Evolutionary conservation across 192 early-diverging fungal genomes (phyloP), one percentile per base, ranked within the genome.

Genomic region (Coemansia sp.): DNA sequence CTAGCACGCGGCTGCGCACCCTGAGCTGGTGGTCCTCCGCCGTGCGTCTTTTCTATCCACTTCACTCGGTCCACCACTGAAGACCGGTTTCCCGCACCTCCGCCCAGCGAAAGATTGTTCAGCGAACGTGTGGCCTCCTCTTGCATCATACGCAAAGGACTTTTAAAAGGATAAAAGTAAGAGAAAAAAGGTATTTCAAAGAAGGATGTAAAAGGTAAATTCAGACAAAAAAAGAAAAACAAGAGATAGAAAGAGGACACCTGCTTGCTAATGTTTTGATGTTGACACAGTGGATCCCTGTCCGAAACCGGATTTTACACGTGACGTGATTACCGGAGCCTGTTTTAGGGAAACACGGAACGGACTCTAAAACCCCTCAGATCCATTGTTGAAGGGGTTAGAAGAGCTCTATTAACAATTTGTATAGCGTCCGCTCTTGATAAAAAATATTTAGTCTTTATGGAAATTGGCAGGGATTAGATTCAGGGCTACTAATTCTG

Each of bases 1-100:
- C 62, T 43, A 0, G 71, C 65, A 3, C 74, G 57, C 13, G 70
- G 74, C 46, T 63, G 55, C 9, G 60, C 55, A 14, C 30, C 44
- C 30, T 73, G 37, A 17, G 40, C 42, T 26, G 52, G 16, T 9
- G 68, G 40, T 0, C 74, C 80, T 37, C 19, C 21, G 10, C 59
- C 59, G 17, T 82, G 80, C 1, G 72, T 74, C 46, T 82, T 63
- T 23, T 82, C 80, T 52, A 82, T 82, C 75, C 75, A 82, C 26
- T 75, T 76, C 8, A 82, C 69, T 13, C 80, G 70, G 68, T 82
- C 80, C 39, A 77, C 32, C 26, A 82, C 80, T 28, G 77, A 79
- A 37, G 76, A 78, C 67, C 66, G 59, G 23, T 63, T 66, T 6
- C 58, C 52, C 6, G 30, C 55, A 33, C 55, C 60, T 17, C 46